Base-by-base conservation (phyloP, 176 grass and related monocot species). In the Typha latifolia region DNA sequence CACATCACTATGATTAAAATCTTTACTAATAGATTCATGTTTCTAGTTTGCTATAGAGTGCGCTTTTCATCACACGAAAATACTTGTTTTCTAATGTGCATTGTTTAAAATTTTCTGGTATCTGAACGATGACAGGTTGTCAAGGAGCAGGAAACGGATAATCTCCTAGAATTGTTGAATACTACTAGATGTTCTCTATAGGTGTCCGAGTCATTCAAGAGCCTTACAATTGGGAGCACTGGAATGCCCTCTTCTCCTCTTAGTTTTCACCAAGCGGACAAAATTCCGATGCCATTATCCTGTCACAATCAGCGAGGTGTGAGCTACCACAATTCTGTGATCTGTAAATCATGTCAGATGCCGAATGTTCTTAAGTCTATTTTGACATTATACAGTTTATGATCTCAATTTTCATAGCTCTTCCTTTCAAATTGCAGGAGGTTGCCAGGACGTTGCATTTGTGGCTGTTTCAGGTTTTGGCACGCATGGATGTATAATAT, bases 91-190 rank as follows among this genome's bases (percentile, higher is more conserved):
- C 9, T 43, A 43, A 10, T 1, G 8, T 22, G 9, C 18, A 9
- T 19, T 16, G n/a, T 59, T 59, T 6, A 21, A 12, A 62, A 61
- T 18, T 12, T 22, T 66, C 9, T 29, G 56, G 32, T 37, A 66
- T 76, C 62, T 73, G 43, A 50, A 77, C 37, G 62, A 51, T 79
- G 49, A 47, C 65, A 90, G 87, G 79, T 82, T 77, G 81, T 85
- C 72, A 85, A 82, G 75, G 82, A 82, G 79, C 79, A 80, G 19
- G 87, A 79, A 69, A 74, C 67, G 2, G 62, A 79, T 24, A 76
- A 70, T 63, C 76, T 85, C 68, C 68, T 85, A 65, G 68, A 79
- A 62, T 49, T 85, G 49, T 72, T 90, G 68, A 82, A 85, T 82
- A 69, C 69, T 68, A 47, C 59, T 82, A 85, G 73, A 82, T 37